Evolutionary conservation across 78 protist genomes (phyloP).

Genomic region (slime mould (Dictyostelium discoideum)): dicty_2.7 NC_007090.3:204001-204500

Average conservation of each 20-base stretch:
- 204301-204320: conserved; percentile 48
- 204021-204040: conserved; percentile 32
- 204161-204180: conserved; percentile 32
- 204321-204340: conserved; percentile 63
- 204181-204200: conserved; percentile 29
- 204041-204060: conserved; percentile 19
- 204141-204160: conserved; percentile 19
- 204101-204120: neutral
- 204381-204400: neutral
- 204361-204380: neutral
- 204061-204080: neutral
- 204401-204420: neutral
- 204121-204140: conserved; percentile 7
- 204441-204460: neutral
- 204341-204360: conserved; percentile 46
- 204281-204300: conserved; percentile 52
- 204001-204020: neutral
- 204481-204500: conserved; percentile 47
- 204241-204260: conserved; percentile 63
- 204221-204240: conserved; percentile 54
- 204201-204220: conserved; percentile 50
- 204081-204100: conserved; percentile 46
- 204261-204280: conserved; percentile 16
- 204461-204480: conserved; percentile 43
- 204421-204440: conserved; percentile 10